These are phyloP conservation scores for Przewalskia tangutica DNA, from an alignment of 257 asterid species.

Conservation along the genomic window DNA sequence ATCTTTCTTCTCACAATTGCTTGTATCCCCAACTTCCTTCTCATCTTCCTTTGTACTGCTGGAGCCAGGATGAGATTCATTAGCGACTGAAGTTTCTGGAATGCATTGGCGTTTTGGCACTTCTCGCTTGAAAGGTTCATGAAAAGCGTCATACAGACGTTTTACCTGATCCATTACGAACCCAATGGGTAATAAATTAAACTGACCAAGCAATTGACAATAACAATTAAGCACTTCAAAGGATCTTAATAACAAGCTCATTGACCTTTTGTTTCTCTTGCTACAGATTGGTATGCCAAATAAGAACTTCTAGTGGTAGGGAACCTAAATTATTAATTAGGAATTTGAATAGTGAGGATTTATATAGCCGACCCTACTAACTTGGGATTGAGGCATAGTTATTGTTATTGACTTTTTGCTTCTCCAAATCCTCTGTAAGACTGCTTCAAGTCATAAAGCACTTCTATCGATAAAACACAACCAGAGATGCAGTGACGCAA, in stretches of 20 bases:
- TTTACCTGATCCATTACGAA: conserved; percentile 49
- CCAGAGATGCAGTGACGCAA: background rate
- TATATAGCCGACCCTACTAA: background rate
- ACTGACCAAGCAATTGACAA: background rate
- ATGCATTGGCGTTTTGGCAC: conserved; percentile 28
- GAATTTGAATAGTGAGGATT: background rate
- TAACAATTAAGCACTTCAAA: background rate
- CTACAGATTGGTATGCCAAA: background rate
- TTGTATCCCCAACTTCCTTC: conserved; percentile 24
- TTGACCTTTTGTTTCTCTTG: background rate
- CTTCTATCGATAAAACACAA: background rate
- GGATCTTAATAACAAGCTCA: background rate
- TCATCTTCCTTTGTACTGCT: conserved; percentile 27
- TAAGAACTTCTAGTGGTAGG: background rate
- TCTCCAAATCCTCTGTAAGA: background rate
- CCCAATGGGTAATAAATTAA: background rate
- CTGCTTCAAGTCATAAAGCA: background rate
- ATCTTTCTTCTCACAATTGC: conserved; percentile 51
- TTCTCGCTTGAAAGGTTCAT: conserved; percentile 89
- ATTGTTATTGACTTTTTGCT: background rate
- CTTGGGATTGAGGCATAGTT: background rate
- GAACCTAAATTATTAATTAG: background rate
- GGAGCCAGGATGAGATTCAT: conserved; percentile 21
- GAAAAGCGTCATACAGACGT: conserved; percentile 75
- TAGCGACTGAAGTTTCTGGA: conserved; percentile 22